Evolutionary conservation across 345 rosid genomes (phyloP).

Genomic region (Zanthoxylum bungeanum): DNA sequence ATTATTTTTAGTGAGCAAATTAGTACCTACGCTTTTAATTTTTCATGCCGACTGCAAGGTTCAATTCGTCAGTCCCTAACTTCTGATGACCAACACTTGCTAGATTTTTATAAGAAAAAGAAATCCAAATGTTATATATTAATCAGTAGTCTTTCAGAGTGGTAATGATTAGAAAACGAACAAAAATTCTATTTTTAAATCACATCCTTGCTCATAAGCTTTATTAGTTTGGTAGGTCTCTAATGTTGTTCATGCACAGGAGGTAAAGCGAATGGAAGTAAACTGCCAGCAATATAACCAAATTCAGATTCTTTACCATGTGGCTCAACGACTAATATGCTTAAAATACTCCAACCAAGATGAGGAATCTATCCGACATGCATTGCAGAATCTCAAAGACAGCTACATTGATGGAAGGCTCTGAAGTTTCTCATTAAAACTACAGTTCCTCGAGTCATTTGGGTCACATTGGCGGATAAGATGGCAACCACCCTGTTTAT

Average conservation of each 20-base stretch:
- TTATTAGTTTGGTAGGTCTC: neutral
- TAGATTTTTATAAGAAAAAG: neutral
- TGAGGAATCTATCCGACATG: conserved; percentile 64
- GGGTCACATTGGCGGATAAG: neutral
- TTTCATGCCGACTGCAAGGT: neutral
- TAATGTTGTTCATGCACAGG: conserved; percentile 35
- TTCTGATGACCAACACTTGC: neutral
- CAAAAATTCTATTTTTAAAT: neutral
- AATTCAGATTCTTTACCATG: conserved; percentile 42
- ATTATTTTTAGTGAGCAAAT: neutral
- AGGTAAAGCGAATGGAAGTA: conserved; percentile 58
- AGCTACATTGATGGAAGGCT: conserved; percentile 39
- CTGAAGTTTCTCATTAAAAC: conserved; percentile 1
- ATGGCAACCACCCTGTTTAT: neutral
- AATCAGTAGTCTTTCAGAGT: neutral
- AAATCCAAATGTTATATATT: neutral
- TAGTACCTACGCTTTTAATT: neutral
- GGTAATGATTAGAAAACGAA: neutral
- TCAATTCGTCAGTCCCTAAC: neutral
- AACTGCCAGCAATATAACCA: conserved; percentile 50
- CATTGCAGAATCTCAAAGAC: conserved; percentile 64
- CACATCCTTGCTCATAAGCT: neutral
- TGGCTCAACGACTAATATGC: conserved; percentile 69
- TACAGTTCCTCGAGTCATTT: neutral
- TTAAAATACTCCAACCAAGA: conserved; percentile 65